Base-by-base conservation (phyloP, 768 basidiomycete genomes). In the Phallus indusiatus region DNA sequence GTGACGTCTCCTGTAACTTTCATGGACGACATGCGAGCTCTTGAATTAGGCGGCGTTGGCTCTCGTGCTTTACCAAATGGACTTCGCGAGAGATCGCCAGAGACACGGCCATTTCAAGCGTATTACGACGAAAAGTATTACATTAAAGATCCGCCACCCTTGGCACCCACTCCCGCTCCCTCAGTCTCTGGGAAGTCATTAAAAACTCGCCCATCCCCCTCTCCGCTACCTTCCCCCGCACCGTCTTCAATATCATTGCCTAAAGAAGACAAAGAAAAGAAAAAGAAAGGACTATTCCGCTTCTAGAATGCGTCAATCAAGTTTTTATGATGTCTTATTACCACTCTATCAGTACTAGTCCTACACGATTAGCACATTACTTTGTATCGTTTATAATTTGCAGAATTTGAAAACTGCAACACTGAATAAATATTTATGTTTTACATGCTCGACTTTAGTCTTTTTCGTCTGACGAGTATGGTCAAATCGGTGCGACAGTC, bases 31-130 rank as follows among this genome's bases (percentile, higher is more conserved):
- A 77, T 98, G 59, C 88, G 88, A 69, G 84, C 87, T 18, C 77
- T 99, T 16, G 93, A 93, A 48, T 75, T 92, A 33, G 84, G 85
- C n/a, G 94, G 94, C 7, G 81, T 88, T 20, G 94, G 93, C 18
- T 91, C 88, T 6, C 77, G 76, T 56, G 78, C 82, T 16, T 62
- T 82, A 33, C 87, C 88, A 5, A 90, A 88, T 63, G 89, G 89
- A 10, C 69, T 89, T 9, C 73, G 76, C 28, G 80, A 82, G 51
- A 68, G 70, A 36, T 72, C 68, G 51, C 74, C 72, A 54, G 66
- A 70, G 8, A 76, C 77, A 21, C 75, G 82, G 57, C 71, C 84
- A 2, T 83, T 77, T 67, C 90, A 93, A 71, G 84, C 84, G 49
- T 84, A 80, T 65, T 92, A 91, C 65, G 90, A 93, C 65, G 81